Evolutionary conservation across 352 stramenopile genomes (phyloP), one percentile per base, ranked within the genome.

Genomic region (Globisporangium mamillatum): DNA sequence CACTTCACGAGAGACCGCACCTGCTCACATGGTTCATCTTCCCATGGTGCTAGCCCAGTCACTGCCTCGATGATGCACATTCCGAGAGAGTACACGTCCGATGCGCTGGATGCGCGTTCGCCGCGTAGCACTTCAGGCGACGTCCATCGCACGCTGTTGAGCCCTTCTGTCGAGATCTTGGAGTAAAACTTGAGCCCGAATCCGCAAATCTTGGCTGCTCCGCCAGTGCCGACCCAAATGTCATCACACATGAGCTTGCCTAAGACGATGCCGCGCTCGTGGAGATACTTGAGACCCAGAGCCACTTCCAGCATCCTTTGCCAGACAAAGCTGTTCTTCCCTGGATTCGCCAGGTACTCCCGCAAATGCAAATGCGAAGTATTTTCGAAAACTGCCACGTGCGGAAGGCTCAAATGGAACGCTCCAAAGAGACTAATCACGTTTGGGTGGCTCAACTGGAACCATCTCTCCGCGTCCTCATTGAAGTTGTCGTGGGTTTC

Each of bases 391-490:
- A 46, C 27, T 8, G 24, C 46, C 14, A 69, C 27, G 20, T 64
- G 46, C 10, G 29, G 53, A 4, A 29, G 22, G 0, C 53, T 64
- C 9, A 76, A 53, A 27, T 74, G 63, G 34, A 60, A 76, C 4
- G 63, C 67, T 20, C 71, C 71, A 18, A 68, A 73, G 7, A 77
- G 54, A 14, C 57, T 60, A 1, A 53, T 22, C 29, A 75, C 54
- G 24, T 77, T 61, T 9, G 71, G 71, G 41, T 77, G 68, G 1
- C 64, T 69, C n/a, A 77, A 34, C 77, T 89, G 55, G 94, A 82
- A 66, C 60, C 60, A 66, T 29, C 29, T 66, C 10, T 32, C 29
- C 14, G 44, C 46, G 18, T 66, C 60, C 6, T 44, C 46, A 8
- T 25, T 48, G 46, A 66, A 66, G 7, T 56, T 20, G 7, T 59